Conservation (phyloP, 495 filamentous ascomycete species). For the Trichocladium uniseriatum region DNA sequence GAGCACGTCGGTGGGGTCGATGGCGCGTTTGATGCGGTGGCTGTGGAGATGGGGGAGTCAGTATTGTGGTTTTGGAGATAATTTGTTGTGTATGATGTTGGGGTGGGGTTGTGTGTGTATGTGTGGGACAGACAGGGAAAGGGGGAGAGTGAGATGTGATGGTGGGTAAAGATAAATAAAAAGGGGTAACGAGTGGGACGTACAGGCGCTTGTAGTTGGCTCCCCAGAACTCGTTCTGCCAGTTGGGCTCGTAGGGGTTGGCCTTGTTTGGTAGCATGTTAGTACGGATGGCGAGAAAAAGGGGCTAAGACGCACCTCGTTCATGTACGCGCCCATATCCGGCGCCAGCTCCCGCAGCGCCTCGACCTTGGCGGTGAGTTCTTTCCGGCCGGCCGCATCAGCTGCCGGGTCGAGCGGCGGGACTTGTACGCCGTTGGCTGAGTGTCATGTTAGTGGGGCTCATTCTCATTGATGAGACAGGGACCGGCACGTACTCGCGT, state of each 20-base stretch:
- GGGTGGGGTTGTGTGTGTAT: not conserved
- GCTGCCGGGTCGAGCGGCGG: constrained; percentile 31
- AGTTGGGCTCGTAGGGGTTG: constrained; percentile 38
- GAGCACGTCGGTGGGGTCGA: constrained; percentile 50
- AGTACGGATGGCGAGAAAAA: not conserved
- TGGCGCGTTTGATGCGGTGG: constrained; percentile 38
- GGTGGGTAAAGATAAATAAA: not conserved
- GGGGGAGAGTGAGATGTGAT: too few species aligned
- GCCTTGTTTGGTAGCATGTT: constrained; percentile 27
- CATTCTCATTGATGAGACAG: too few species aligned
- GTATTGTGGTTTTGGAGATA: not conserved
- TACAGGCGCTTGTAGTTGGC: constrained; percentile 38
- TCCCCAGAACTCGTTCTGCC: constrained; percentile 44
- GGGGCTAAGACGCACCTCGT: constrained; percentile 24
- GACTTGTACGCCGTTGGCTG: too few species aligned
- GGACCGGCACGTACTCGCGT: constrained; percentile 17
- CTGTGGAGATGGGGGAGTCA: too few species aligned
- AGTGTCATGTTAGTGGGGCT: too few species aligned
- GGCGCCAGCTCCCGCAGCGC: constrained; percentile 29
- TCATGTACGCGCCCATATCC: constrained; percentile 33
- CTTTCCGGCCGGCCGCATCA: constrained; percentile 27
- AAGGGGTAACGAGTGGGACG: not conserved
- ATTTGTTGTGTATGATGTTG: not conserved
- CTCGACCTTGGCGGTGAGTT: constrained; percentile 37
- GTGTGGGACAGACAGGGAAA: not conserved